phyloP scores from a whole-genome alignment of 2,329 filamentous ascomycete species.

The Lojkania enalia region DNA sequence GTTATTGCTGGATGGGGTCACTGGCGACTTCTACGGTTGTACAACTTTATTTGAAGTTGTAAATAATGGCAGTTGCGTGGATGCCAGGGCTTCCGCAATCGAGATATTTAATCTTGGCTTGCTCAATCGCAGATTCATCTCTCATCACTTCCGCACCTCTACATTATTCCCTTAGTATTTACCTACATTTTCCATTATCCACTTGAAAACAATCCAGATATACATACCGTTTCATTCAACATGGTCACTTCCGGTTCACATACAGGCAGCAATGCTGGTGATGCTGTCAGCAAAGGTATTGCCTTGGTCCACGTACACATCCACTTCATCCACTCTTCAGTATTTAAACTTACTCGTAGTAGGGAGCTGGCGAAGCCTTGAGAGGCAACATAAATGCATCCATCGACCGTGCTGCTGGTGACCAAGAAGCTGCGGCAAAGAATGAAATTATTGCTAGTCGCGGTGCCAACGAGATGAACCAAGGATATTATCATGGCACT shows the following conservation, averaged over 20 bases:
- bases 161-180: conserved; percentile 7
- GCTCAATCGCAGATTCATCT: too few relatives aligned
- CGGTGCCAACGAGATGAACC: conserved; percentile 40
- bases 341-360: conserved; percentile 6
- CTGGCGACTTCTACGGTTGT: not conserved
- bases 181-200: not conserved
- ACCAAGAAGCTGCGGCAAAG: conserved; percentile 31
- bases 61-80: conserved; percentile 17
- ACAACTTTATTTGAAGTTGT: conserved; percentile 2
- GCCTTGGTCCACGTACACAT: conserved; percentile 38
- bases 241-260: conserved; percentile 29
- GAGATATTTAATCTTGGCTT: too few relatives aligned
- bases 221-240: conserved; percentile 3
- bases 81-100: too few relatives aligned
- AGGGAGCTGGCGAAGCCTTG: conserved; percentile 45
- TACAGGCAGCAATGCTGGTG: conserved; percentile 30
- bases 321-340: not conserved
- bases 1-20: conserved; percentile 4
- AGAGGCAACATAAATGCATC: conserved; percentile 44
- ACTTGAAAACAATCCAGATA: conserved; percentile 7
- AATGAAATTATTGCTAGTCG: conserved; percentile 37
- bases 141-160: conserved; percentile 2
- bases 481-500: conserved; percentile 33
- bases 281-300: conserved; percentile 39
- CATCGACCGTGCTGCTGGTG: conserved; percentile 38